Conservation (phyloP, 805 yeast genomes). For the Teunomyces lycoperdinae region DNA sequence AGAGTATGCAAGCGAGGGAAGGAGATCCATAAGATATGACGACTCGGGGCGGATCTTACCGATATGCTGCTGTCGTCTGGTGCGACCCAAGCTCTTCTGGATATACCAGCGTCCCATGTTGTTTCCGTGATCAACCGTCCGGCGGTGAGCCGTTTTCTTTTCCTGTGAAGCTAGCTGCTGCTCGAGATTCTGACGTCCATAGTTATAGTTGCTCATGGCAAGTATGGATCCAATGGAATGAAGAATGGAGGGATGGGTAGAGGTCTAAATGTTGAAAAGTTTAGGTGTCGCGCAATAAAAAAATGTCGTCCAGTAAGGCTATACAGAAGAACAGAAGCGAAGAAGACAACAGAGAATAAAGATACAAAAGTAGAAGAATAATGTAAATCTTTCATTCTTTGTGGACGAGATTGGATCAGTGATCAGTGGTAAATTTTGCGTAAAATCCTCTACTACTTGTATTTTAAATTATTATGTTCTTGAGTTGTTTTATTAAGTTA, state of each 20-base stretch:
- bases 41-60: conserved; percentile 68
- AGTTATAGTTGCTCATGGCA: conserved; percentile 5
- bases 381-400: background rate
- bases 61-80: conserved; percentile 28
- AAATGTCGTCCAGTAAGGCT: background rate
- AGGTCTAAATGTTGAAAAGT: background rate
- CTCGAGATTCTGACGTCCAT: conserved; percentile 28
- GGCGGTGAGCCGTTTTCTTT: conserved; percentile 53
- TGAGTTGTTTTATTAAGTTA: background rate
- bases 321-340: too few species aligned
- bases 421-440: too few species aligned
- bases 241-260: background rate
- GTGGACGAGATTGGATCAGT: too few species aligned
- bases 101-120: conserved; percentile 63
- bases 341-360: too few species aligned
- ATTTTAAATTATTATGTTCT: too few species aligned
- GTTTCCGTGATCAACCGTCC: conserved; percentile 78
- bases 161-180: conserved; percentile 47
- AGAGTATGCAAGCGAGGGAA: conserved; percentile 64
- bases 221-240: background rate
- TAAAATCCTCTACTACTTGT: too few species aligned
- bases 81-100: conserved; percentile 43
- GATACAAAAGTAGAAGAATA: background rate
- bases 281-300: background rate
- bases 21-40: conserved; percentile 57